Evolutionary conservation across 2,329 filamentous ascomycete species (phyloP).

Genomic region (Pleomassaria siparia): DNA sequence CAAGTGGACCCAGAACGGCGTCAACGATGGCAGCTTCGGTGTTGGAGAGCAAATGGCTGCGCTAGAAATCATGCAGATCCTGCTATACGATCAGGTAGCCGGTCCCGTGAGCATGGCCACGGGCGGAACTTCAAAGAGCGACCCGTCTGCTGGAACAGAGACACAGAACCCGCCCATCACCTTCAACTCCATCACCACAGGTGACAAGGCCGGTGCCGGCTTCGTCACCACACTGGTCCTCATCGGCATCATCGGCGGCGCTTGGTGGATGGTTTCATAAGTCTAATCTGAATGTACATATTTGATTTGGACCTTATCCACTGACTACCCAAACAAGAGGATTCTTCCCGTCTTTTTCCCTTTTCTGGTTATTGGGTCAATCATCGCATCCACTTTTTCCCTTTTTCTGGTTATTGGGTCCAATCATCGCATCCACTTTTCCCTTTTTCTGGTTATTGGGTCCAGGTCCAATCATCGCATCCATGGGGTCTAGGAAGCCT

Average conservation of each 20-base stretch:
- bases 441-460: too few relatives aligned
- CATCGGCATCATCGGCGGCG: conserved; percentile 56
- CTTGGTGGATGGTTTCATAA: conserved; percentile 55
- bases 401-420: neutral
- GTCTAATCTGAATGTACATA: neutral
- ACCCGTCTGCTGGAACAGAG: conserved; percentile 45
- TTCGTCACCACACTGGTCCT: conserved; percentile 64
- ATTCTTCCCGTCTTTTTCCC: neutral
- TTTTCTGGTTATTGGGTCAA: neutral
- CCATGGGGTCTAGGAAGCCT: too few relatives aligned
- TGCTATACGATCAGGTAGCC: conserved; percentile 36
- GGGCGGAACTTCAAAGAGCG: conserved; percentile 55
- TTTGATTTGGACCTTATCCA: neutral
- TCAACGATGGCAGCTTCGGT: conserved; percentile 53
- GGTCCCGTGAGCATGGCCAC: conserved; percentile 51
- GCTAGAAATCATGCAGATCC: conserved; percentile 55
- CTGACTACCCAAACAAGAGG: neutral
- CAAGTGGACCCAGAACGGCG: conserved; percentile 44
- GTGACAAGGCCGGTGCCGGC: conserved; percentile 69
- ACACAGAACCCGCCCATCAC: conserved; percentile 30
- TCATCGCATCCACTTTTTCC: neutral
- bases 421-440: too few relatives aligned
- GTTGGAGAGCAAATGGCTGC: conserved; percentile 63
- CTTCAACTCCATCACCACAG: conserved; percentile 52
- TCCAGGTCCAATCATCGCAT: too few relatives aligned